phyloP scores from a whole-genome alignment of 306 rosid genomes.

The Fragaria ananassa region DNA sequence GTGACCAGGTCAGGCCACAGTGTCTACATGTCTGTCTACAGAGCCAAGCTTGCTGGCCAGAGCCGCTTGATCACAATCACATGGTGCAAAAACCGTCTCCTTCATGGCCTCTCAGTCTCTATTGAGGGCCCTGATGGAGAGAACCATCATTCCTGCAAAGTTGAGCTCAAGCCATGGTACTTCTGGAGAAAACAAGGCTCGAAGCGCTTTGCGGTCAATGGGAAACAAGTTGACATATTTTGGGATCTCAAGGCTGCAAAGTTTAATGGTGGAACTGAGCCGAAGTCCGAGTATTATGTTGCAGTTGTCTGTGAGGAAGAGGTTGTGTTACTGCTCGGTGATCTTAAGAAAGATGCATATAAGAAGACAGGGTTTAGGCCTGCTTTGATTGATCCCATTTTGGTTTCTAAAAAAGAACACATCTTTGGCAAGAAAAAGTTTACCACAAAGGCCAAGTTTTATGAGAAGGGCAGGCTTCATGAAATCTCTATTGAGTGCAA shows the following conservation, averaged over 20 bases:
- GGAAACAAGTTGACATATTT: constrained; percentile 47
- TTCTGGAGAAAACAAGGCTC: constrained; percentile 88
- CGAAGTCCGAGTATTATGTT: constrained; percentile 70
- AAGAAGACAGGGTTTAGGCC: constrained; percentile 73
- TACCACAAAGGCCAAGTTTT: constrained; percentile 66
- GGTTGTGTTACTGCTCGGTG: constrained; percentile 76
- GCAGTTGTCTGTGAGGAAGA: constrained; percentile 78
- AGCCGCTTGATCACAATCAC: constrained; percentile 69
- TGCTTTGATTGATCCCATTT: constrained; percentile 64
- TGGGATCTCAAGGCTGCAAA: constrained; percentile 86
- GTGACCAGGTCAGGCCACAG: constrained; percentile 80
- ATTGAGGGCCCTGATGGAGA: constrained; percentile 67
- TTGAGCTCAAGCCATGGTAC: constrained; percentile 91
- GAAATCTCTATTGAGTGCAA: constrained; percentile 79
- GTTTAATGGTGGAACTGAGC: constrained; percentile 74
- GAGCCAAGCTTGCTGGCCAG: constrained; percentile 65
- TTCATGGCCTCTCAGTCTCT: constrained; percentile 70
- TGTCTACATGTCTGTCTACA: constrained; percentile 59
- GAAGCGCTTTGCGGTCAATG: constrained; percentile 55
- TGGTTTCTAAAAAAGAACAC: constrained; percentile 78
- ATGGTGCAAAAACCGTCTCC: constrained; percentile 73
- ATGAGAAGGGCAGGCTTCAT: constrained; percentile 65
- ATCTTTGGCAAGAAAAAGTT: constrained; percentile 74
- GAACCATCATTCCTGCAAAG: constrained; percentile 63
- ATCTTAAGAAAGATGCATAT: constrained; percentile 71